Evolutionary conservation across 257 asterid genomes (phyloP), one percentile per base, ranked within the genome.

Genomic region (Knoxia roxburghii): DNA sequence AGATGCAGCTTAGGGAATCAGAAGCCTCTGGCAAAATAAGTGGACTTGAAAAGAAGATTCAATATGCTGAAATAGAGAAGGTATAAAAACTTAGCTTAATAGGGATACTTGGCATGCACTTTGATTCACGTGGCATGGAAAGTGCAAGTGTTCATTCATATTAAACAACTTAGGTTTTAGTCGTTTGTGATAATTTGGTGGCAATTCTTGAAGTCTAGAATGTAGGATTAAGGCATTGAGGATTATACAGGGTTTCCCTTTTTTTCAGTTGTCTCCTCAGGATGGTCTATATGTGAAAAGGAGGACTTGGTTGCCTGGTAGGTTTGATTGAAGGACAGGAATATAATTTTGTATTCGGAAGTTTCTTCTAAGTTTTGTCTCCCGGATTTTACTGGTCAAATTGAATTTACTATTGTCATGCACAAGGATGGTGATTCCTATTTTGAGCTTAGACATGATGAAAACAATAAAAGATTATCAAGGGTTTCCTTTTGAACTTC

Each of bases 21-120:
- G 97, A 90, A 79, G 92, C 91, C 71, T 90, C 99, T 54, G 97
- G 96, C 50, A 90, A 83, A 80, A 90, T 90, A 69, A 93, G 97
- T 67, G 96, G 97, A 70, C 95, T 90, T 71, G 97, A 94, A 77
- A 94, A 90, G 90, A 85, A 94, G 81, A 94, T 88, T 67, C 97
- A 94, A 69, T 94, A 94, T 75, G 89, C 97, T 54, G 97, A 90
- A 77, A 94, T 94, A 61, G 97, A 94, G 77, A 87, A 88, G 99
- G 99, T 94, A 37, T 5, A 18, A 29, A 7, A 27, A 15, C n/a
- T 32, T 43, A 24, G 0, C 24, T 37, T 26, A 9, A 23, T 29
- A 15, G 51, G 35, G 61, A 48, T 41, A 50, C 49, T 50, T 61
- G 64, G 39, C 53, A 18, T 50, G 26, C 29, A 32, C 4, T 3